Evolutionary conservation across 1,284 basidiomycete species (phyloP).

Genomic region (Fistulinella staudtii): DNA sequence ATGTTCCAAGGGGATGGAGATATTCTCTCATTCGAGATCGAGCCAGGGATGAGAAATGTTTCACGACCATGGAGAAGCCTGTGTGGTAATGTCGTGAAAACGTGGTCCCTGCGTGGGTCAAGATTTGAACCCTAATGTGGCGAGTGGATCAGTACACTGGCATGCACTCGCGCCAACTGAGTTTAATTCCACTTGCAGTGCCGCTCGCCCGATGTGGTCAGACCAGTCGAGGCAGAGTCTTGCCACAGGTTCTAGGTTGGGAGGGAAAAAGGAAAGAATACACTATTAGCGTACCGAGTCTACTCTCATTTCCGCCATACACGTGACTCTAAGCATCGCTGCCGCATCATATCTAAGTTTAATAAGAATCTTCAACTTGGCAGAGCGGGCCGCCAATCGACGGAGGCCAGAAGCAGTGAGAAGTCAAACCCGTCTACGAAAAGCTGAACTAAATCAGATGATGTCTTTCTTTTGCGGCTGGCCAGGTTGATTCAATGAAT

Average conservation of each 20-base stretch:
- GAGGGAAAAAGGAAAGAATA: not conserved
- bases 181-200: conserved; percentile 8
- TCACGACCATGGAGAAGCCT: conserved; percentile 17
- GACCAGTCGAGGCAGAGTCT: not conserved
- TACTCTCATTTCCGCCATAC: not conserved
- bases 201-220: not conserved
- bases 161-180: not conserved
- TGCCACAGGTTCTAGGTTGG: not conserved
- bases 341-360: no score
- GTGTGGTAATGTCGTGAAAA: no score
- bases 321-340: not conserved
- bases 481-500: conserved; percentile 1
- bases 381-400: conserved; percentile 3
- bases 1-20: conserved; percentile 19
- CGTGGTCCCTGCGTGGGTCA: no score
- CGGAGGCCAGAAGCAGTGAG: not conserved
- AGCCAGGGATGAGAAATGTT: conserved; percentile 25
- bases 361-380: no score
- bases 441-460: not conserved
- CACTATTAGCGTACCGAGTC: not conserved
- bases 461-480: not conserved
- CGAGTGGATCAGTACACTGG: conserved; percentile 10
- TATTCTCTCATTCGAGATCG: conserved; percentile 23
- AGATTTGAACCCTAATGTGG: conserved; percentile 1
- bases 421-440: no score